These are phyloP conservation scores for Artemisia princeps DNA, from an alignment of 140 eudicot species.

Conservation along the genomic window DNA sequence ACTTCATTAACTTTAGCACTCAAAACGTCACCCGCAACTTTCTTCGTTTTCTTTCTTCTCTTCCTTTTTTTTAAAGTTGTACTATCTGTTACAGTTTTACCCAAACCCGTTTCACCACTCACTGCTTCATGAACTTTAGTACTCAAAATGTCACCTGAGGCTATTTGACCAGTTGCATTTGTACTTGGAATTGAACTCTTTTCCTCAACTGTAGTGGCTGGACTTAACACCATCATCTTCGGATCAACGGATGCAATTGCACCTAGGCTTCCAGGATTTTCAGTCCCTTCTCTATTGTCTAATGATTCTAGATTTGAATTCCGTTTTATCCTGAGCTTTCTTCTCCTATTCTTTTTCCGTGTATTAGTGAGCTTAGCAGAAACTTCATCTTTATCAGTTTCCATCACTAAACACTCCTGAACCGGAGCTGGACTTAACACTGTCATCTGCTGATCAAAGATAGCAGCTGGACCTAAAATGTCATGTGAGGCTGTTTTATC, in stretches of 20 bases:
- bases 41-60: neutral
- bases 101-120: neutral
- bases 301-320: neutral
- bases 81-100: neutral
- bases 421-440: slow-evolving; percentile 18
- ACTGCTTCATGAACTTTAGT: neutral
- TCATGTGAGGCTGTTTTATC: no score
- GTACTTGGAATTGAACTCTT: neutral
- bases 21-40: neutral
- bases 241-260: neutral
- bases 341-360: neutral
- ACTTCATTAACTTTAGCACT: neutral
- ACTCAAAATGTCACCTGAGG: neutral
- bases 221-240: neutral
- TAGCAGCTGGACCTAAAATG: no score
- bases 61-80: neutral
- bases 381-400: slow-evolving; percentile 12
- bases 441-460: no score
- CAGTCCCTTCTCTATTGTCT: neutral
- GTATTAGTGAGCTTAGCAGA: slow-evolving; percentile 9
- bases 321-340: neutral
- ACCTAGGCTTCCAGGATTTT: neutral
- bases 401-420: slow-evolving; percentile 10
- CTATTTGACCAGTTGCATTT: neutral
- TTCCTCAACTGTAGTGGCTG: neutral